Conservation (phyloP, 495 filamentous ascomycete species). For the Annulohypoxylon bovei region DNA sequence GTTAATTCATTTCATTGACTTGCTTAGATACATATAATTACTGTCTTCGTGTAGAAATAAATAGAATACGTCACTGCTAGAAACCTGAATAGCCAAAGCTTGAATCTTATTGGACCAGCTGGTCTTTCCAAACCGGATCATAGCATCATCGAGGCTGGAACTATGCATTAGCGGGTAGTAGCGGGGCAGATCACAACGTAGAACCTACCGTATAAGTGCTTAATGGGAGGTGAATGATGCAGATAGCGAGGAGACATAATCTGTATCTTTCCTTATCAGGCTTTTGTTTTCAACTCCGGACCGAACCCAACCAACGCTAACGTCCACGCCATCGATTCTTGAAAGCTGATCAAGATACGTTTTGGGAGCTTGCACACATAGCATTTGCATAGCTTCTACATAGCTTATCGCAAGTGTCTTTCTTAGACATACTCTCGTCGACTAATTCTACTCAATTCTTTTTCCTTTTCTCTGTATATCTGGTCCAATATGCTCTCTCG, state of each 20-base stretch:
- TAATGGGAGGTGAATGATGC: conserved; percentile 1
- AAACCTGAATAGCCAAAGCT: conserved; percentile 3
- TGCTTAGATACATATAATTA: not conserved
- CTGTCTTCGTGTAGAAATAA: not conserved
- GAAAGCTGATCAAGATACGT: conserved; percentile 27
- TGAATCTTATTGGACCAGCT: conserved; percentile 25
- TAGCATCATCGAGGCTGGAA: conserved; percentile 23
- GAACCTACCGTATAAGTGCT: conserved; percentile 6
- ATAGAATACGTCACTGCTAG: conserved; percentile 25
- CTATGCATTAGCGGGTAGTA: conserved; percentile 21
- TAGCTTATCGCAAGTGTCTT: conserved; percentile 1
- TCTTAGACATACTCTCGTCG: conserved; percentile 2
- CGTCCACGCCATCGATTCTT: conserved; percentile 32
- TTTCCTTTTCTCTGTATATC: conserved; percentile 7
- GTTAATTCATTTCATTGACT: not conserved
- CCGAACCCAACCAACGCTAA: conserved; percentile 35
- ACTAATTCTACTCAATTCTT: conserved; percentile 17
- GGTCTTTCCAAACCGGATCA: conserved; percentile 26
- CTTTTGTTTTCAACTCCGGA: conserved; percentile 11
- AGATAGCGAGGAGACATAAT: conserved; percentile 6
- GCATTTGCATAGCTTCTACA: not conserved
- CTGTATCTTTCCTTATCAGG: conserved; percentile 27
- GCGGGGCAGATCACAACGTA: conserved; percentile 20
- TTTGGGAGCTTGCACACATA: not conserved
- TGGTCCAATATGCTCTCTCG: conserved; percentile 19